Evolutionary conservation across 2,329 filamentous ascomycete genomes (phyloP).

Genomic region (Curvularia sp.): DNA sequence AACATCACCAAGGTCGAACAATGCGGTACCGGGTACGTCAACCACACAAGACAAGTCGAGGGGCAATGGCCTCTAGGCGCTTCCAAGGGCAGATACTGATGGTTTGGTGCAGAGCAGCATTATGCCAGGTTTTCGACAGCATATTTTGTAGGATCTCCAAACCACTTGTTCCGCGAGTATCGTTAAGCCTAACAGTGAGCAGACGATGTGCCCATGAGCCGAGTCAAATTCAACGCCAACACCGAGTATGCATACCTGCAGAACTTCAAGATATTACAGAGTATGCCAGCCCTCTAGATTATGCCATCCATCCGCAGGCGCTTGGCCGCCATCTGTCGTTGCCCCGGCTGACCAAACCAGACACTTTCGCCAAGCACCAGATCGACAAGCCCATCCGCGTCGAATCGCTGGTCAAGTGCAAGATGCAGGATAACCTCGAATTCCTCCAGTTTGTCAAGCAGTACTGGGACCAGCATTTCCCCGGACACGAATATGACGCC

Average conservation of each 20-base stretch:
- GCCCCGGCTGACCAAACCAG: slow-evolving; percentile 55
- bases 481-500: slow-evolving; percentile 95
- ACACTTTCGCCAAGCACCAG: slow-evolving; percentile 82
- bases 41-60: slow-evolving; percentile 19
- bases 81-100: slow-evolving; percentile 29
- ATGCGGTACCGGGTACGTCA: slow-evolving; percentile 90
- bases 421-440: slow-evolving; percentile 99
- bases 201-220: slow-evolving; percentile 90
- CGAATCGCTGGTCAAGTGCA: slow-evolving; percentile 90
- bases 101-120: slow-evolving; percentile 71
- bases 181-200: slow-evolving; percentile 17
- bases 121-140: slow-evolving; percentile 98
- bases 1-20: slow-evolving; percentile 99
- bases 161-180: neutral
- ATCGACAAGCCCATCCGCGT: slow-evolving; percentile 92
- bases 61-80: slow-evolving; percentile 14
- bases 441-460: slow-evolving; percentile 97
- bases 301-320: neutral
- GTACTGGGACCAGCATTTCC: slow-evolving; percentile 98
- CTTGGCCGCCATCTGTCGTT: neutral
- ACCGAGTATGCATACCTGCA: slow-evolving; percentile 96
- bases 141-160: slow-evolving; percentile 73
- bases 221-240: slow-evolving; percentile 98
- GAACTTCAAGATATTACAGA: slow-evolving; percentile 98
- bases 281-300: slow-evolving; percentile 61